phyloP scores from a whole-genome alignment of 2,329 filamentous ascomycete genomes.

The Microdochium paspali region DNA sequence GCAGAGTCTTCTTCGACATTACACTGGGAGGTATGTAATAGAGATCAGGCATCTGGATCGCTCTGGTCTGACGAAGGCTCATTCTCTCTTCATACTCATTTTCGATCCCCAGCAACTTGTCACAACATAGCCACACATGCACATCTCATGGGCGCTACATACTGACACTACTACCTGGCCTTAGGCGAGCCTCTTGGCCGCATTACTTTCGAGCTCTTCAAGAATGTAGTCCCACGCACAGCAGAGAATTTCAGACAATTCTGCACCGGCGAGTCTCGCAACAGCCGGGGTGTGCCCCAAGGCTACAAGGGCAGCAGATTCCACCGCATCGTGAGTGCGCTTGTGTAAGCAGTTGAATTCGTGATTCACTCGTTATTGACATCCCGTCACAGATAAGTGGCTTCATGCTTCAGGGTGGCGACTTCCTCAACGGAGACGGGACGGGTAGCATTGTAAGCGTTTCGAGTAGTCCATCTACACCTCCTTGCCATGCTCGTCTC shows the following conservation, averaged over 20 bases:
- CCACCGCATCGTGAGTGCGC: slow-evolving; percentile 80
- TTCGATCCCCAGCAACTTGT: neutral
- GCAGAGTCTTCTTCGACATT: slow-evolving; percentile 65
- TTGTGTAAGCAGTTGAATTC: too few species aligned
- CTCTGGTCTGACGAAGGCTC: slow-evolving; percentile 2
- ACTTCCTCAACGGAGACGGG: slow-evolving; percentile 89
- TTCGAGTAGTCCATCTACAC: too few species aligned
- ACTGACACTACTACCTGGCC: neutral
- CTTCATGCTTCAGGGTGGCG: slow-evolving; percentile 97
- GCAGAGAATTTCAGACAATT: slow-evolving; percentile 97
- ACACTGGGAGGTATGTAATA: slow-evolving; percentile 60
- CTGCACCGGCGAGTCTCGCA: slow-evolving; percentile 88
- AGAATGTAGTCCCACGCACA: slow-evolving; percentile 73
- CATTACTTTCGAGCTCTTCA: slow-evolving; percentile 85
- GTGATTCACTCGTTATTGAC: neutral
- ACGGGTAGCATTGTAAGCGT: slow-evolving; percentile 62
- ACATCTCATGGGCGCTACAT: neutral
- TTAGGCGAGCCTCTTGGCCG: slow-evolving; percentile 77
- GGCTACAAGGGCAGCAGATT: slow-evolving; percentile 95
- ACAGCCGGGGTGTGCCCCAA: slow-evolving; percentile 64
- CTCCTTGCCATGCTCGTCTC: too few species aligned
- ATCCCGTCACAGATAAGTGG: slow-evolving; percentile 61
- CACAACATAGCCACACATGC: neutral
- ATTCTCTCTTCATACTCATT: neutral
- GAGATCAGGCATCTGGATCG: too few species aligned